Base-by-base conservation (phyloP, 2,329 filamentous ascomycete genomes). In the Penicillium sp. region DNA sequence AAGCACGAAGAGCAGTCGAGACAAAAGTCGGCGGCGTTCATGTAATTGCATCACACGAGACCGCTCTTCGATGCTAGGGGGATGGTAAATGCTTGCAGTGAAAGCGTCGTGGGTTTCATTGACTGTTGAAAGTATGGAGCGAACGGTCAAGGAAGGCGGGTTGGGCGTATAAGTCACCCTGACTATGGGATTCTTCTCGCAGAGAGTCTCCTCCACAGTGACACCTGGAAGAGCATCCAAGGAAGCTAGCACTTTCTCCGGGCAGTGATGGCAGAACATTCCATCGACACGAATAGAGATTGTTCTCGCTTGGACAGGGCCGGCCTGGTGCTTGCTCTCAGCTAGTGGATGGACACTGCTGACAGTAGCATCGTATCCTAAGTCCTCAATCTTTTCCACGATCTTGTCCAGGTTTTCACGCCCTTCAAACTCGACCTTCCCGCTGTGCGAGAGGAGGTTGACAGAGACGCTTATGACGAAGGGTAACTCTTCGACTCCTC, bases 11-110 rank as follows among this genome's bases (percentile, higher is more conserved):
- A 86, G 62, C 13, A 89, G 77, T n/a, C 90, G 83, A 49, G 79
- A 73, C 0, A 90, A 67, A 11, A 94, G 78, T 26, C 83, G 77
- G 20, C 73, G 77, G 58, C 85, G 81, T 59, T 95, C 87, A 47
- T 78, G 79, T 16, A 76, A 75, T 50, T 87, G 84, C 62, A 95
- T 87, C 31, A 76, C 73, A 52, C 80, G 81, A 3, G 89, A 87
- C 8, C 87, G 80, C 60, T 95, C 87, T 66, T 95, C 90, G 4
- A 95, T 77, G 0, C 85, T 89, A 0, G 86, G 87, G 0, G 87
- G 84, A 53, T 91, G 87, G 62, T 89, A 84, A 10, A 96, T 79
- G 1, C 78, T 81, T 1, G 84, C 80, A 22, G 71, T 72, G 51
- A 95, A 85, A 0, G 75, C 78, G 1, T 77, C 70, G 58, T 95